phyloP scores from a whole-genome alignment of 441 rosid species.

The Syzygium malaccense region DNA sequence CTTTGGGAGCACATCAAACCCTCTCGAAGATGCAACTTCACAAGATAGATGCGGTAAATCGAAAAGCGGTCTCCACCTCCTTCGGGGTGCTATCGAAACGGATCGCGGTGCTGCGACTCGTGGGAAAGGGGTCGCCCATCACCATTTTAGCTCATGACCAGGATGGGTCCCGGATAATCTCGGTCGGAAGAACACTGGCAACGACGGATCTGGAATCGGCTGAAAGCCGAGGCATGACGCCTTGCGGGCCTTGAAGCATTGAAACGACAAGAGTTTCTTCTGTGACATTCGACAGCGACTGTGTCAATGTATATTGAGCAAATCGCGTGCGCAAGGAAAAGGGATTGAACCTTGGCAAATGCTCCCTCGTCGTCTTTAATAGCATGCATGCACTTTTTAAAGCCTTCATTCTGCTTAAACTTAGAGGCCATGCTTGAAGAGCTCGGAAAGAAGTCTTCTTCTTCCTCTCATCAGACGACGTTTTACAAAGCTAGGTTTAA shows the following conservation, averaged over 20 bases:
- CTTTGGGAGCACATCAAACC: background rate
- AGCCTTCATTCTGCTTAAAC: background rate
- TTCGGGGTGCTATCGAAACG: background rate
- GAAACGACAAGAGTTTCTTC: rapidly evolving
- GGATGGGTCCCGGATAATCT: background rate
- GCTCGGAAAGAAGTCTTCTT: background rate
- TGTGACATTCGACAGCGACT: background rate
- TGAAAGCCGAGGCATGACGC: background rate
- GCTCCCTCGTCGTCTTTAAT: background rate
- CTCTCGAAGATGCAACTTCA: background rate
- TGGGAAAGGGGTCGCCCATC: background rate
- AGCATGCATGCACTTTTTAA: background rate
- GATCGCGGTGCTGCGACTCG: background rate
- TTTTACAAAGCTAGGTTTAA: background rate
- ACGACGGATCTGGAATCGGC: background rate
- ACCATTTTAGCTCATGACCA: background rate
- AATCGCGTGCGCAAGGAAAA: background rate
- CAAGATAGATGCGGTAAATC: background rate
- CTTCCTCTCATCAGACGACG: background rate
- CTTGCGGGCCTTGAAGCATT: background rate
- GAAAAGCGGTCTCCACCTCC: background rate
- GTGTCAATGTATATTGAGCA: background rate
- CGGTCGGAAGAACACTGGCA: background rate
- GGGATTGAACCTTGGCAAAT: background rate
- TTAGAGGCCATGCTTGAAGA: background rate